Evolutionary conservation across 2,329 filamentous ascomycete genomes (phyloP).

Genomic region (Leptographium radiaticola): DNA sequence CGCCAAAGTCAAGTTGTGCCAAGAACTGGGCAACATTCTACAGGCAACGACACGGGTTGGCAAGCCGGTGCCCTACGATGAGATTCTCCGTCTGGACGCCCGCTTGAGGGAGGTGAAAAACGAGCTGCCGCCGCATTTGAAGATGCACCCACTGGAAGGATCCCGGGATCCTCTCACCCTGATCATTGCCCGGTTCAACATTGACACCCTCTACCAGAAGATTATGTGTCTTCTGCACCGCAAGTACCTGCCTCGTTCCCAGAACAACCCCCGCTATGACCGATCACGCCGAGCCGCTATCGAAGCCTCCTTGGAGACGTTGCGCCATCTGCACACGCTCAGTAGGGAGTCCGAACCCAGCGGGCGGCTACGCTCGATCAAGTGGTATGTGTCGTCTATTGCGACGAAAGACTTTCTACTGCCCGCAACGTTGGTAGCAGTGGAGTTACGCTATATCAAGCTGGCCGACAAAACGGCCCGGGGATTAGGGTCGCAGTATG

Average conservation of each 20-base stretch:
- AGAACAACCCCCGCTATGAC: conserved; percentile 66
- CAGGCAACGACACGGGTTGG: conserved; percentile 47
- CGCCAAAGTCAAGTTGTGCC: conserved; percentile 53
- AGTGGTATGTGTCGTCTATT: conserved; percentile 67
- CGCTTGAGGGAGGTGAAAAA: conserved; percentile 48
- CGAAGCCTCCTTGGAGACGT: conserved; percentile 70
- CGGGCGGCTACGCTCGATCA: conserved; percentile 58
- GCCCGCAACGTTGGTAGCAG: conserved; percentile 69
- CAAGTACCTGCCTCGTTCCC: conserved; percentile 68
- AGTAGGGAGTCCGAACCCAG: conserved; percentile 60
- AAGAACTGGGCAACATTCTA: conserved; percentile 58
- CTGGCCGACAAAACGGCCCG: conserved; percentile 28
- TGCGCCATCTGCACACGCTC: conserved; percentile 64
- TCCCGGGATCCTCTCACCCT: conserved; percentile 70
- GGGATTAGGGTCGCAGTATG: conserved; percentile 28
- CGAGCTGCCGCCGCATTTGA: conserved; percentile 67
- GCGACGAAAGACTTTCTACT: conserved; percentile 78
- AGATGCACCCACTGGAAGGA: conserved; percentile 61
- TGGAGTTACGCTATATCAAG: conserved; percentile 67
- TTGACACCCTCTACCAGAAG: conserved; percentile 80
- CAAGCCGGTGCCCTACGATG: conserved; percentile 46
- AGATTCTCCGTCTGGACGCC: conserved; percentile 49
- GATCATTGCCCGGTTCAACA: conserved; percentile 71
- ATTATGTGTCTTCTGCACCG: conserved; percentile 80
- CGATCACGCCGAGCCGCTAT: conserved; percentile 77